Evolutionary conservation across 108 stramenopile species (phyloP), one percentile per base, ranked within the genome.

Genomic region (Pinguiococcus pyrenoidosus): DNA sequence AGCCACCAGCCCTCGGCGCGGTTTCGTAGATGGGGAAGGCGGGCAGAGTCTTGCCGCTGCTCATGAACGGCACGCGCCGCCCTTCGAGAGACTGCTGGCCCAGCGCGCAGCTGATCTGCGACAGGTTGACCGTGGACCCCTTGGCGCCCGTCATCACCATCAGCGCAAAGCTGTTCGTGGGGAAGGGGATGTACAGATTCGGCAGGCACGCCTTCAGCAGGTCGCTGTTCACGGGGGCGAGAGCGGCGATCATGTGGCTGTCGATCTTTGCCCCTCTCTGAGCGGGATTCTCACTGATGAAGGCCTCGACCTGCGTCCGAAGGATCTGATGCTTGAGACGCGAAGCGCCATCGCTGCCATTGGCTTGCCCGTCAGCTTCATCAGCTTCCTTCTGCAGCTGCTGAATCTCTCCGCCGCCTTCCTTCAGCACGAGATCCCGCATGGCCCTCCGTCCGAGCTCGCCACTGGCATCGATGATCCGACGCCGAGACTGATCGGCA

Each of bases 21-120:
- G 87, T 84, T 59, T 97, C 95, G 61, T 83, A 96, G 12, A 95
- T 79, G 24, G 81, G 79, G 62, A 99, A 99, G 17, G 85, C 87
- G 23, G 98, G 98, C 13, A 99, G 77, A 4, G 95, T 87, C 51
- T 87, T 77, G 12, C 98, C 98, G 29, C 84, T 85, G 27, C 75
- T 81, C 85, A 96, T 85, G 40, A 92, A 53, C 8, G 98, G 98
- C 21, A 99, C 98, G 26, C 98, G 85, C 5, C 92, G 71, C n/a
- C 98, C 98, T 61, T 99, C 98, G 18, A 99, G 67, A 21, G 92
- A 93, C 64, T 99, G 98, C 62, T 99, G 98, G 34, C 98, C 98
- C n/a, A 99, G 72, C 3, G 82, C 89, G 63, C 95, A 97, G 7
- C 88, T 75, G 6, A 99, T 88, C 69, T 96, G 91, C 8, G 2